These are phyloP conservation scores for Meira nashicola DNA, from an alignment of 1,284 basidiomycete species.

Conservation along the genomic window DNA sequence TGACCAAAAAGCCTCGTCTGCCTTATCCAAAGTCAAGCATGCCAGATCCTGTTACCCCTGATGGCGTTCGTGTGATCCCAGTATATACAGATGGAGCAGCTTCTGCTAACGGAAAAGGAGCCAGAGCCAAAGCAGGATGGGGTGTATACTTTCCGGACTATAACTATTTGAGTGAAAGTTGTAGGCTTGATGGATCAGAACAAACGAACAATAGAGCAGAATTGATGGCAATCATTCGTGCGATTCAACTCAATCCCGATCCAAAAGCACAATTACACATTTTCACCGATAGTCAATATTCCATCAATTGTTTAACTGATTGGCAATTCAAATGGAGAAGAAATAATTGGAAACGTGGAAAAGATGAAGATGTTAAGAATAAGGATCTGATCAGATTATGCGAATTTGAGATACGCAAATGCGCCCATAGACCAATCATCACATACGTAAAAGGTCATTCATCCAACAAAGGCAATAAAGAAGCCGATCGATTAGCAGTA, in stretches of 20 bases:
- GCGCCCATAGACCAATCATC: constrained; percentile 52
- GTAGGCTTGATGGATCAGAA: constrained; percentile 67
- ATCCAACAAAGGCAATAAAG: constrained; percentile 70
- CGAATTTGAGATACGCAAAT: constrained; percentile 40
- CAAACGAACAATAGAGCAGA: constrained; percentile 87
- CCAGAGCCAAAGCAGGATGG: constrained; percentile 37
- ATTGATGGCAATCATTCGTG: constrained; percentile 70
- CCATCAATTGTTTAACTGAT: constrained; percentile 59
- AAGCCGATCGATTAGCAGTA: constrained; percentile 60
- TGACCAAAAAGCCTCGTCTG: background rate
- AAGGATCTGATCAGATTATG: constrained; percentile 62
- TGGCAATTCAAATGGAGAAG: constrained; percentile 66
- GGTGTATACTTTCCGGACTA: constrained; percentile 40
- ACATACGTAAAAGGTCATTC: constrained; percentile 68
- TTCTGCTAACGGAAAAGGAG: constrained; percentile 63
- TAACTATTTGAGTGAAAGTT: constrained; percentile 64
- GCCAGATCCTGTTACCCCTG: background rate
- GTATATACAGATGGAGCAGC: constrained; percentile 80
- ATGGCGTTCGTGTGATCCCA: constrained; percentile 49
- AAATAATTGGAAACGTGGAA: constrained; percentile 59
- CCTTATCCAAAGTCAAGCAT: background rate
- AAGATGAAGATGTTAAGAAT: constrained; percentile 64
- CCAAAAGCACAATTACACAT: constrained; percentile 60
- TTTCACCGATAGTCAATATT: constrained; percentile 71
- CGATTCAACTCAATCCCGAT: constrained; percentile 64